Percentiles rank a stretch among this genome's conserved stretches.
These are phyloP conservation scores for Penicillium steckii DNA, from an alignment of 495 filamentous ascomycete species.

Conservation along the genomic window DNA sequence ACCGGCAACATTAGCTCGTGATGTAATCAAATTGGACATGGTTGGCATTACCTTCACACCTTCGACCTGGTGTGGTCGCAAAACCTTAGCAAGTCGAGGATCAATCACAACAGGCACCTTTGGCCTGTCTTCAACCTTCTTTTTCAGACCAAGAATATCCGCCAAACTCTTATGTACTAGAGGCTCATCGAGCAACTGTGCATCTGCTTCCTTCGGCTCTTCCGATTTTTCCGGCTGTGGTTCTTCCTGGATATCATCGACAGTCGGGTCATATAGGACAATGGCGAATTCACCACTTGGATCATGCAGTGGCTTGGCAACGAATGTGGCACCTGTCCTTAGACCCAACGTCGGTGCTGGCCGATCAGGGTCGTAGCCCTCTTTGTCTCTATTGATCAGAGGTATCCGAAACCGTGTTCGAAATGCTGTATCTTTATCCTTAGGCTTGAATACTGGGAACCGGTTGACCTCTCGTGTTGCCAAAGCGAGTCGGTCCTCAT, in stretches of 20 bases:
- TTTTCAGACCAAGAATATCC: slow-evolving; percentile 93
- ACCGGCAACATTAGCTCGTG: slow-evolving; percentile 1
- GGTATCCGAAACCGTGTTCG: slow-evolving; percentile 82
- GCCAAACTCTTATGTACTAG: slow-evolving; percentile 90
- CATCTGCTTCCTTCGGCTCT: slow-evolving; percentile 46
- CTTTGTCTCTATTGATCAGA: slow-evolving; percentile 73
- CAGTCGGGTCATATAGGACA: slow-evolving; percentile 90
- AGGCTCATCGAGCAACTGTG: slow-evolving; percentile 70
- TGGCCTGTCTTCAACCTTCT: slow-evolving; percentile 75
- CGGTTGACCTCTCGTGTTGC: slow-evolving; percentile 86
- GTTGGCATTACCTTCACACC: slow-evolving; percentile 70
- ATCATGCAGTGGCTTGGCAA: slow-evolving; percentile 90
- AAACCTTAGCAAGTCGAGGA: slow-evolving; percentile 82
- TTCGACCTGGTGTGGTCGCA: slow-evolving; percentile 96
- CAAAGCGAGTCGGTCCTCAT: slow-evolving; percentile 81
- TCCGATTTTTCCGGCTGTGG: slow-evolving; percentile 53
- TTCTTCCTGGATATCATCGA: slow-evolving; percentile 75
- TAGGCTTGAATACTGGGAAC: slow-evolving; percentile 85
- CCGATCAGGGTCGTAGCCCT: slow-evolving; percentile 70
- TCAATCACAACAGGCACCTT: slow-evolving; percentile 97
- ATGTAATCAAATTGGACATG: background rate
- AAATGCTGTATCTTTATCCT: slow-evolving; percentile 82
- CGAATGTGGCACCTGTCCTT: slow-evolving; percentile 77
- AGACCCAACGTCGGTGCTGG: slow-evolving; percentile 85
- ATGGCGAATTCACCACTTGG: slow-evolving; percentile 96